Percentiles rank a stretch among this genome's conserved stretches.
Conservation (phyloP, 495 filamentous ascomycete species). For the Bacidia gigantensis region DNA sequence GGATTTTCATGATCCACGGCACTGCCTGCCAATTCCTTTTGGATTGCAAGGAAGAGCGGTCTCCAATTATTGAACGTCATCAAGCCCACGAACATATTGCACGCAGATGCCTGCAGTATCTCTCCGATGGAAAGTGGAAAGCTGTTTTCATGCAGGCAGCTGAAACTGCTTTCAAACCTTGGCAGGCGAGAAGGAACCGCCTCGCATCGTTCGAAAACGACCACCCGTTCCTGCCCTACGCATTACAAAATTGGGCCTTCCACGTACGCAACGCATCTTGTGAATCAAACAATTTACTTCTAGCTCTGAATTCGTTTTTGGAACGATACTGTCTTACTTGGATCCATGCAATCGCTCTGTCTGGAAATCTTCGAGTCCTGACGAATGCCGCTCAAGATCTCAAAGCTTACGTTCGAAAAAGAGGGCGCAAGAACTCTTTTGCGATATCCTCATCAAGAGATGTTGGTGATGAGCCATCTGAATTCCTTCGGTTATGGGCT, state of each 20-base stretch:
- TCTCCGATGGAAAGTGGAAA: conserved; percentile 13
- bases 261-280: conserved; percentile 11
- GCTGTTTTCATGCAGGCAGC: conserved; percentile 23
- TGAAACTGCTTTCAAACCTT: conserved; percentile 14
- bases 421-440: too few species aligned
- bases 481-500: too few species aligned
- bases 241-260: conserved; percentile 9
- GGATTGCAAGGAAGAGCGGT: not conserved
- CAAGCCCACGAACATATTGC: not conserved
- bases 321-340: conserved; percentile 12
- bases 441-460: too few species aligned
- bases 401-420: not conserved
- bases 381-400: conserved; percentile 4
- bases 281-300: not conserved
- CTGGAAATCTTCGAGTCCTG: conserved; percentile 1
- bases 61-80: not conserved
- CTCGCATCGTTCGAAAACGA: conserved; percentile 26
- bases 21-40: not conserved
- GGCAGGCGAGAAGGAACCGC: conserved; percentile 17
- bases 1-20: not conserved
- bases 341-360: conserved; percentile 8
- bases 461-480: too few species aligned
- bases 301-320: conserved; percentile 3
- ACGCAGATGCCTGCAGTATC: not conserved
- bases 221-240: conserved; percentile 16